These are phyloP conservation scores for Aspergillus ibericus DNA, from an alignment of 2,329 filamentous ascomycete genomes.

Conservation along the genomic window DNA sequence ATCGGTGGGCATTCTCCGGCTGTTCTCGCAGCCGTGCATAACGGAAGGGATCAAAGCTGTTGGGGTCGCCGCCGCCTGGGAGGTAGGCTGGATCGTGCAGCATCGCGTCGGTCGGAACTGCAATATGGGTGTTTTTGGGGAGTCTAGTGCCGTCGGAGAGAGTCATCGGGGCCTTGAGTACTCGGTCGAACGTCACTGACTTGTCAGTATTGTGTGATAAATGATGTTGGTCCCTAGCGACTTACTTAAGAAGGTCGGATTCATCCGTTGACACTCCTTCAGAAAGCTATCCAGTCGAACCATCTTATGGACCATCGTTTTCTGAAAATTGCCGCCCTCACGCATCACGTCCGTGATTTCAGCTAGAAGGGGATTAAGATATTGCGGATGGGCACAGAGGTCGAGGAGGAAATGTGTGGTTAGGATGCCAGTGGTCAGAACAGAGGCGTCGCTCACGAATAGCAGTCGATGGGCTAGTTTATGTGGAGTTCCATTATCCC, in stretches of 20 bases:
- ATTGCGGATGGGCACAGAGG: slow-evolving; percentile 21
- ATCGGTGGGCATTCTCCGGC: slow-evolving; percentile 13
- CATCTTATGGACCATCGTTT: slow-evolving; percentile 14
- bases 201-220: not conserved
- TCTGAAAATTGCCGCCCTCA: slow-evolving; percentile 16
- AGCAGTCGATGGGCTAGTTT: slow-evolving; percentile 17
- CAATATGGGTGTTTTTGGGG: slow-evolving; percentile 16
- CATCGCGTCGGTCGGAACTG: slow-evolving; percentile 18
- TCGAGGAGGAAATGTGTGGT: slow-evolving; percentile 19
- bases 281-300: slow-evolving; percentile 24
- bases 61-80: slow-evolving; percentile 6
- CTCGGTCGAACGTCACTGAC: slow-evolving; percentile 20
- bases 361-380: slow-evolving; percentile 18
- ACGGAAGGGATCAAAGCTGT: slow-evolving; percentile 25
- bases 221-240: too few species aligned
- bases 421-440: slow-evolving; percentile 17
- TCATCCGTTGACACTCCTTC: slow-evolving; percentile 23
- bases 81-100: slow-evolving; percentile 19
- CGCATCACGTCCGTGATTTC: slow-evolving; percentile 17
- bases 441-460: slow-evolving; percentile 12
- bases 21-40: slow-evolving; percentile 18
- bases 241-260: slow-evolving; percentile 17
- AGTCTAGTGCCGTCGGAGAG: slow-evolving; percentile 24
- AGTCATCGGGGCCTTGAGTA: slow-evolving; percentile 13
- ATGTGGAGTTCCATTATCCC: slow-evolving; percentile 7